Base-by-base conservation (phyloP, 208 protist species). In the Crithidia fasciculata region DNA sequence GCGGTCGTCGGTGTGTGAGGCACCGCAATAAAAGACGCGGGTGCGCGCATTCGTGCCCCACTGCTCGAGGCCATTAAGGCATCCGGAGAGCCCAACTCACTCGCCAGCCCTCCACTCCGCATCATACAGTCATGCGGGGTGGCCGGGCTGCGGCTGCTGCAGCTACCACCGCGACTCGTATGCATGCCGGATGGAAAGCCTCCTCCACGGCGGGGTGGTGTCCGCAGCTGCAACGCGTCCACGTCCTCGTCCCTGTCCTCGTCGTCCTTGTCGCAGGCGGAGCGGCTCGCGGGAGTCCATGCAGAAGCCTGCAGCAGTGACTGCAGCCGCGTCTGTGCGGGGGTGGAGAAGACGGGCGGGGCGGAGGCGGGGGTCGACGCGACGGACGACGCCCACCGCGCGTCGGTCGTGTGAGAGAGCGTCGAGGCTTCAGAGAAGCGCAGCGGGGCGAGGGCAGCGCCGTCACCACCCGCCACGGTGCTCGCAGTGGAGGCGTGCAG, bases 221-320 rank as follows among this genome's bases (percentile, higher is more conserved):
- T 68, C 13, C 62, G 36, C 49, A 57, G 43, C 6, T 28, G 28
- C 28, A 28, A 28, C 28, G 28, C 28, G 28, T 28, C 28, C 28
- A 28, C 28, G 28, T 55, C 62, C 2, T n/a, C 49, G 2, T 43
- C 62, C 15, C 8, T 52, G n/a, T 28, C 16, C 5, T 47, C 43
- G 41, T 3, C 43, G n/a, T 41, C 4, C 2, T n/a, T 52, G 6
- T 47, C 41, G 4, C 19, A 18, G 8, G 4, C 59, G n/a, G 39
- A 13, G 28, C 16, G 37, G 28, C 39, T 40, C 12, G 61, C 6
- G 28, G 62, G 9, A 15, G 66, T 54, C 74, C 74, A 72, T 2
- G 59, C 69, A 40, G 74, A 78, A 16, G 65, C 64, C 43, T 37
- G 74, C 59, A 78, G 47, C 66, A 78, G 59, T 10, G 74, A 72